Evolutionary conservation across 2,329 filamentous ascomycete genomes (phyloP).

Genomic region (Neofusicoccum parvum): DNA sequence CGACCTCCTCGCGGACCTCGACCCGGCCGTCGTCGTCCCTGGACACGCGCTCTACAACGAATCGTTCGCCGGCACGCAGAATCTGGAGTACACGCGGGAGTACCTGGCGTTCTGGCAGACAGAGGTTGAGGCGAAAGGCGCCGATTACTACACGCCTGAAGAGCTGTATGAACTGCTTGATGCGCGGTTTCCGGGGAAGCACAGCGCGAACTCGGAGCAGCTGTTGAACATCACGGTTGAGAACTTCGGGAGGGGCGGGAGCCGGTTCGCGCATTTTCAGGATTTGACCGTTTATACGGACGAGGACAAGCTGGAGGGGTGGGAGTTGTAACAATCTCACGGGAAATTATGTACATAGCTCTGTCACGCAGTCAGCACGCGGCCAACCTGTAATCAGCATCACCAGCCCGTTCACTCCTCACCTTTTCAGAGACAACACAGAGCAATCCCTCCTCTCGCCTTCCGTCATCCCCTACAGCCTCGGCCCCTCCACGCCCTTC

Average conservation of each 20-base stretch:
- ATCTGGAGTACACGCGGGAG: background rate
- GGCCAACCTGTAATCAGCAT: too few relatives aligned
- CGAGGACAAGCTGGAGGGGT: background rate
- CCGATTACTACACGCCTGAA: background rate
- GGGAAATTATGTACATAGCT: too few relatives aligned
- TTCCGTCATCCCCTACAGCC: background rate
- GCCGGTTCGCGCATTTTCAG: background rate
- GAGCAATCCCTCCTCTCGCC: too few relatives aligned
- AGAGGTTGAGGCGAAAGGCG: background rate
- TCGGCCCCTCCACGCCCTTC: constrained; percentile 16
- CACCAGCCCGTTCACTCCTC: background rate
- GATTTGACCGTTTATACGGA: background rate
- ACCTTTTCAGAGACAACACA: constrained; percentile 4
- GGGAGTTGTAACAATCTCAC: background rate
- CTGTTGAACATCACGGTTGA: background rate
- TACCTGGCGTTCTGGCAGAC: background rate
- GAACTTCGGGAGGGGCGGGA: background rate
- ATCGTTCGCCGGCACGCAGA: background rate
- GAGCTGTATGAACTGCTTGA: background rate
- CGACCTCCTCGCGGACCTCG: background rate
- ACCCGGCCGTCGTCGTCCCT: background rate
- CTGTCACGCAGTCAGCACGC: too few relatives aligned
- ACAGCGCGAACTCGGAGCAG: background rate
- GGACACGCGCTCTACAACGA: background rate
- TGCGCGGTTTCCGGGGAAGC: background rate